phyloP scores from a whole-genome alignment of 345 rosid genomes.

The Lumnitzera littorea region DNA sequence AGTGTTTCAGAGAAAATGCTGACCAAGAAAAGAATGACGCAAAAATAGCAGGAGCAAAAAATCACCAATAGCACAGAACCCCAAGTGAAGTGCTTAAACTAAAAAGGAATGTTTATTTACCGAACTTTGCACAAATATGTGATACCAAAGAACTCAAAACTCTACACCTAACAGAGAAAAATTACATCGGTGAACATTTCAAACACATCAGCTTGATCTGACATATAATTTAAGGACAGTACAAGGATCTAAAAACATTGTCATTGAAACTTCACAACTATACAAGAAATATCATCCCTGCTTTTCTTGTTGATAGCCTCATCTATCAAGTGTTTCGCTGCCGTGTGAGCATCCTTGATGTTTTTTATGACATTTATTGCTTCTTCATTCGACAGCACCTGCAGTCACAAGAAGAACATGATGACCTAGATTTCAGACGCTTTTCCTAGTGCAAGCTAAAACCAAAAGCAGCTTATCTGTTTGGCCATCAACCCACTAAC shows the following conservation, averaged over 20 bases:
- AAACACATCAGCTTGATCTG: no score
- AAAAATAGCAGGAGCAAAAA: no score
- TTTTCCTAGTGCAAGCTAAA: neutral
- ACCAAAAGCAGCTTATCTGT: neutral
- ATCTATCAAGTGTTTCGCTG: slow-evolving; percentile 62
- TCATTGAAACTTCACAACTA: slow-evolving; percentile 68
- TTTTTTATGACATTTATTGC: slow-evolving; percentile 51
- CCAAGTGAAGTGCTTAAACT: no score
- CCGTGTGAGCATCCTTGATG: slow-evolving; percentile 59
- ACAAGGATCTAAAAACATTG: neutral
- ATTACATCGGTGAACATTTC: no score
- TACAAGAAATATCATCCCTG: slow-evolving; percentile 90
- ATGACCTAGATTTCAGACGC: neutral
- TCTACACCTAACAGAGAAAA: no score
- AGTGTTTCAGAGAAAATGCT: no score
- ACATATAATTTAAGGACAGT: no score
- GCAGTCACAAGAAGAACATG: slow-evolving; percentile 1
- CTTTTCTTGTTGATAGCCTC: slow-evolving; percentile 60
- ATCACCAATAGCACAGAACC: no score
- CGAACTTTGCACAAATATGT: no score
- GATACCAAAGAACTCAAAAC: no score
- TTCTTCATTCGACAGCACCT: slow-evolving; percentile 82
- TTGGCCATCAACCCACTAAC: neutral
- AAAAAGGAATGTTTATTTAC: no score
- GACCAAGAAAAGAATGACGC: no score